Percentiles rank a stretch among this genome's conserved stretches.
phyloP scores from a whole-genome alignment of 257 asterid species.

The Agastache rugosa region DNA sequence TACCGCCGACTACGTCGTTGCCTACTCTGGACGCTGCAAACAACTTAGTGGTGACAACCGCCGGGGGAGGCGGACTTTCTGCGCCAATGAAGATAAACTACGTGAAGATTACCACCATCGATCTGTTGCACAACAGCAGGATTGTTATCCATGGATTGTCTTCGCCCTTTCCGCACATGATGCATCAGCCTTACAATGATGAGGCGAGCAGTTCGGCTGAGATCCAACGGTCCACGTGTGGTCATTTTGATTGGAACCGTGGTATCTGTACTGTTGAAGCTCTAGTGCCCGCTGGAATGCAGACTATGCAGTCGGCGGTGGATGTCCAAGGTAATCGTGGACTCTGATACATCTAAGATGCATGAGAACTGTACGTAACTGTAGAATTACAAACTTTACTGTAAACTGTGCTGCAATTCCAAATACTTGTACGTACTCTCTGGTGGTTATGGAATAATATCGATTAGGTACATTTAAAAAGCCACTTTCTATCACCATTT shows the following conservation, averaged over 20 bases:
- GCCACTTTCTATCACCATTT: not conserved
- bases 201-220: conserved; percentile 34
- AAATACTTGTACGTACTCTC: conserved; percentile 9
- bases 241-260: conserved; percentile 47
- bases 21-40: conserved; percentile 62
- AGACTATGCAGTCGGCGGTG: conserved; percentile 29
- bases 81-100: conserved; percentile 67
- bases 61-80: conserved; percentile 63
- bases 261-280: conserved; percentile 57
- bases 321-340: conserved; percentile 51
- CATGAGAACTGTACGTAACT: not conserved
- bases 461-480: not conserved
- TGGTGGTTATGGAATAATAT: conserved; percentile 27
- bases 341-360: conserved; percentile 38
- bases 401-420: conserved; percentile 5
- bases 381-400: not conserved
- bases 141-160: conserved; percentile 66
- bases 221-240: conserved; percentile 46
- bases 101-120: conserved; percentile 56
- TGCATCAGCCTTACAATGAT: conserved; percentile 35
- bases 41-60: conserved; percentile 63
- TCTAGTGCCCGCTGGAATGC: conserved; percentile 55
- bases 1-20: conserved; percentile 51
- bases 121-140: conserved; percentile 69
- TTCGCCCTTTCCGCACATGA: conserved; percentile 67